Conservation (phyloP, 495 filamentous ascomycete genomes). For the Lichina pygmaea region DNA sequence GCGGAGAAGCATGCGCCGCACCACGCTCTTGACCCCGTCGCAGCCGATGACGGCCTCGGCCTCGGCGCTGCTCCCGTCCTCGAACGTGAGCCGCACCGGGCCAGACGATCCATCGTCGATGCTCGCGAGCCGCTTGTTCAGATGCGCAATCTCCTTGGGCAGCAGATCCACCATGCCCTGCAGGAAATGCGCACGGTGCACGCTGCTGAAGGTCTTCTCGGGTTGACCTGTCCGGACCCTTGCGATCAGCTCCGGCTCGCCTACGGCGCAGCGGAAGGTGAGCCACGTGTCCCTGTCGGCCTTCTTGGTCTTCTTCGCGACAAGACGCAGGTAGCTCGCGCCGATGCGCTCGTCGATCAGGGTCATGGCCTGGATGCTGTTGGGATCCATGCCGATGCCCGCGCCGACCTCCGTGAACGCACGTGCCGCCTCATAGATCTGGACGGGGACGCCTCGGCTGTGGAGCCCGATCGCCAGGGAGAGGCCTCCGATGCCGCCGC, state of each 20-base stretch:
- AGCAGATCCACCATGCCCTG: conserved; percentile 20
- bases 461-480: conserved; percentile 26
- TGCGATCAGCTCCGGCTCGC: background rate
- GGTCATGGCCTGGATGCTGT: conserved; percentile 27
- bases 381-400: conserved; percentile 31
- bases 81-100: conserved; percentile 7
- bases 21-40: conserved; percentile 13
- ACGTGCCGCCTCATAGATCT: conserved; percentile 26
- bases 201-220: background rate
- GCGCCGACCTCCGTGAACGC: conserved; percentile 28
- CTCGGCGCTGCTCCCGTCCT: conserved; percentile 13
- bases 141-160: conserved; percentile 13
- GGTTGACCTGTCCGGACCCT: background rate
- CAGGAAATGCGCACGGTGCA: conserved; percentile 21
- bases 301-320: background rate
- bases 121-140: conserved; percentile 11
- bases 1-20: conserved; percentile 14
- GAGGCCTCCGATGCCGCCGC: conserved; percentile 31
- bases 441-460: conserved; percentile 19
- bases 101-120: conserved; percentile 5
- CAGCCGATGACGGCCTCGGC: conserved; percentile 16
- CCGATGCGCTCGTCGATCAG: conserved; percentile 16
- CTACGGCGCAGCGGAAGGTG: background rate
- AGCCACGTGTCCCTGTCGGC: background rate
- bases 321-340: background rate